Conservation (phyloP, 768 basidiomycete genomes). For the Suillus subaureus region DNA sequence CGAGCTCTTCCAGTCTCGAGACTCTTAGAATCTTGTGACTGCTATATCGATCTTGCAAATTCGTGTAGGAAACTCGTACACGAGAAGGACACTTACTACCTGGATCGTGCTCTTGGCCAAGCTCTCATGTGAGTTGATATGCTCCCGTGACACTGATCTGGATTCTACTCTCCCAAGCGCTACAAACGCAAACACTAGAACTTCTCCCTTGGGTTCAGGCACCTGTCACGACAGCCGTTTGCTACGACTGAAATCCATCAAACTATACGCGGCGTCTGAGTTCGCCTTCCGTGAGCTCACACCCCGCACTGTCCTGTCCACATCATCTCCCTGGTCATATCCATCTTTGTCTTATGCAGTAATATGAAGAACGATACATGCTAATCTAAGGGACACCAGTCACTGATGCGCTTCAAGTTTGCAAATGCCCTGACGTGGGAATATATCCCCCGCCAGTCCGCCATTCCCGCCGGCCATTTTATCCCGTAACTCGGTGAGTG, state of each 20-base stretch:
- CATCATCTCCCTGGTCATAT: not conserved
- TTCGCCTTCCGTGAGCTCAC: not conserved
- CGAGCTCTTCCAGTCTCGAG: not conserved
- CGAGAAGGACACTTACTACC: not conserved
- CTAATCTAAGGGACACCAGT: not conserved
- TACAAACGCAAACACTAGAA: not conserved
- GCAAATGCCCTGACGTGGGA: not conserved
- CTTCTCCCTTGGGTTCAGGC: not conserved
- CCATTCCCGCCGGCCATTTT: not conserved
- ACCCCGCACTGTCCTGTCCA: not conserved
- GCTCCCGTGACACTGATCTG: not conserved
- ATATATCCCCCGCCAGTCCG: not conserved
- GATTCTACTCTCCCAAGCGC: not conserved
- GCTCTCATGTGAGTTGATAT: not conserved
- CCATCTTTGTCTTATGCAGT: not conserved
- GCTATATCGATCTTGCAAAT: not conserved
- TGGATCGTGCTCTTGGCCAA: not conserved
- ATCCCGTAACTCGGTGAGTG: not conserved
- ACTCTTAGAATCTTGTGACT: not conserved
- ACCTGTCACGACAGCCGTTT: not conserved
- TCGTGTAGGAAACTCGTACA: not conserved
- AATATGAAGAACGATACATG: not conserved
- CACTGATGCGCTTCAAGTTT: not conserved
- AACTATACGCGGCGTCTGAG: not conserved
- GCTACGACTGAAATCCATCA: not conserved